Percentiles rank a stretch among this genome's conserved stretches.
Conservation (phyloP, 768 basidiomycete genomes). For the Mycena floridula region DNA sequence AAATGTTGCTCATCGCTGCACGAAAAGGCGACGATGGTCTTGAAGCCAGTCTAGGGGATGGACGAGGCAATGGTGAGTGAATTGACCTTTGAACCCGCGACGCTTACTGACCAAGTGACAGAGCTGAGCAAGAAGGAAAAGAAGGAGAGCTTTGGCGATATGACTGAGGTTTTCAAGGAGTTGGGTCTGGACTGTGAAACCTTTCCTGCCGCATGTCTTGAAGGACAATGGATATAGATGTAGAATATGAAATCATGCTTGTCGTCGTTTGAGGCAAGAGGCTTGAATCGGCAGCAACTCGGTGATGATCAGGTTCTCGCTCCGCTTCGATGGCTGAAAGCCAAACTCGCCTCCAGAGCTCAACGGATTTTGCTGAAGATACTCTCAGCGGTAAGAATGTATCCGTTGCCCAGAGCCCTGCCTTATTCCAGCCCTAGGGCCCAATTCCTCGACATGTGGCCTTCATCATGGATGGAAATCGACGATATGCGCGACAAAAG, state of each 20-base stretch:
- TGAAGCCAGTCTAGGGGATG: constrained; percentile 44
- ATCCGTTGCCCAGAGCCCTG: too few species aligned
- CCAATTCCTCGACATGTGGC: constrained; percentile 88
- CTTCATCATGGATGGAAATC: constrained; percentile 97
- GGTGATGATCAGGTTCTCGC: too few species aligned
- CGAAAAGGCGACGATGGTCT: constrained; percentile 40
- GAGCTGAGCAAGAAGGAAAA: constrained; percentile 9
- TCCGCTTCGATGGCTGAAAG: constrained; percentile 16
- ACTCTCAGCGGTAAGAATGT: constrained; percentile 62
- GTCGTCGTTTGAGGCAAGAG: too few species aligned
- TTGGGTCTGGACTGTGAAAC: constrained; percentile 29
- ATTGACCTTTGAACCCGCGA: not conserved
- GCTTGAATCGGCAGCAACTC: too few species aligned
- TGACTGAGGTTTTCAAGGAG: constrained; percentile 10
- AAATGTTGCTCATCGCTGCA: constrained; percentile 50
- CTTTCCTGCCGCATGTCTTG: constrained; percentile 39
- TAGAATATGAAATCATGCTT: too few species aligned
- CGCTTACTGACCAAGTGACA: not conserved
- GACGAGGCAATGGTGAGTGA: constrained; percentile 41
- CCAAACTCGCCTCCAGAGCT: constrained; percentile 25
- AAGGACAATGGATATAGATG: constrained; percentile 49
- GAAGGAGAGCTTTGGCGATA: not conserved
- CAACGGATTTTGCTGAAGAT: constrained; percentile 53
- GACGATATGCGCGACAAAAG: constrained; percentile 74
- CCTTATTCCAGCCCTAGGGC: too few species aligned